These are phyloP conservation scores for Trypanosomatidae sp. DNA, from an alignment of 208 protist genomes.

Conservation along the genomic window DNA sequence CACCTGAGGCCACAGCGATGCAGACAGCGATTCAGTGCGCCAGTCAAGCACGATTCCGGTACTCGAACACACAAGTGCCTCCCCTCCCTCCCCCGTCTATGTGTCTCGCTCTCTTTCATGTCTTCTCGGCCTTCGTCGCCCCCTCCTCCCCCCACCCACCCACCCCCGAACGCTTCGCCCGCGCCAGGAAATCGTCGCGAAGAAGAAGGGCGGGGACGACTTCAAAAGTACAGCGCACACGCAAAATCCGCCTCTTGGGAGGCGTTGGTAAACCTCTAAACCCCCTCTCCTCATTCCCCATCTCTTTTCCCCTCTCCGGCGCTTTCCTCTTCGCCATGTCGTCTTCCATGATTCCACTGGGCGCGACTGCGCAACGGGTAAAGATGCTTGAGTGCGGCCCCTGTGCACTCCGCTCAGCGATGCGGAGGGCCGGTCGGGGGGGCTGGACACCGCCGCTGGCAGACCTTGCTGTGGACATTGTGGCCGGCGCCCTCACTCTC, in stretches of 20 bases:
- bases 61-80: too few species aligned
- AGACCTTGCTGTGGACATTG: constrained; percentile 42
- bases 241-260: not conserved
- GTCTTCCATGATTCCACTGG: constrained; percentile 16
- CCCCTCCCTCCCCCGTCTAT: not conserved
- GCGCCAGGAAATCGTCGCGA: not conserved
- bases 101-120: not conserved
- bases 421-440: constrained; percentile 1
- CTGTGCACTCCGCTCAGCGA: constrained; percentile 30
- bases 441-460: constrained; percentile 17
- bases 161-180: not conserved
- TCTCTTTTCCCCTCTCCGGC: not conserved
- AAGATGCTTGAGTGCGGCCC: constrained; percentile 50
- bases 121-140: not conserved
- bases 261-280: not conserved
- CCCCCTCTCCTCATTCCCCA: not conserved
- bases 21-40: not conserved
- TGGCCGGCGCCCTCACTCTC: constrained; percentile 44
- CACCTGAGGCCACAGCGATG: not conserved
- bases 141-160: not conserved
- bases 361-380: constrained; percentile 28
- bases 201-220: not conserved
- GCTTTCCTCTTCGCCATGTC: constrained; percentile 8
- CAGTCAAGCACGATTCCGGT: not conserved
- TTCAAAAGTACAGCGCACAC: not conserved